Percentiles rank a stretch among this genome's conserved stretches.
These are phyloP conservation scores for Ligustrum vulgare DNA, from an alignment of 257 asterid genomes.

Conservation along the genomic window DNA sequence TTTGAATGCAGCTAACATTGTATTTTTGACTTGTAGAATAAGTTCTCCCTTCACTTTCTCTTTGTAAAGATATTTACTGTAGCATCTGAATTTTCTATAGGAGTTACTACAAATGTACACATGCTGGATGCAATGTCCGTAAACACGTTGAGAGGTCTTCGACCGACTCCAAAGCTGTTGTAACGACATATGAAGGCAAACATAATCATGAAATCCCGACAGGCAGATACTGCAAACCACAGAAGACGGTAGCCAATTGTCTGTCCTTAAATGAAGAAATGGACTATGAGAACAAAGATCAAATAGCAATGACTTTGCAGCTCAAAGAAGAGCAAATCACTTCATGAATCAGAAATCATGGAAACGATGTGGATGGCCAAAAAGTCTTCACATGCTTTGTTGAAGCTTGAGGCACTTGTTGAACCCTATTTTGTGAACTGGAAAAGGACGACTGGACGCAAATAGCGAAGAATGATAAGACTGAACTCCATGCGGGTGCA, in stretches of 20 bases:
- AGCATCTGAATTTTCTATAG: slow-evolving; percentile 35
- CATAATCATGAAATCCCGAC: slow-evolving; percentile 77
- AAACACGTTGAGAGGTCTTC: slow-evolving; percentile 95
- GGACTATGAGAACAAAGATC: slow-evolving; percentile 37
- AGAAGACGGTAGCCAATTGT: slow-evolving; percentile 32
- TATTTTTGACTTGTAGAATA: too few relatives aligned
- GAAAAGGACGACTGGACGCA: neutral
- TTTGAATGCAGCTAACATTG: neutral
- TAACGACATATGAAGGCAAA: slow-evolving; percentile 89
- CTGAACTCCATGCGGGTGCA: neutral
- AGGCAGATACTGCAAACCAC: slow-evolving; percentile 45
- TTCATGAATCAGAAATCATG: slow-evolving; percentile 28
- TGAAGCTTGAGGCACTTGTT: neutral
- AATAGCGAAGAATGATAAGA: neutral
- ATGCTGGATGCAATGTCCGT: slow-evolving; percentile 84
- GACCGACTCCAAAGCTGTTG: slow-evolving; percentile 73
- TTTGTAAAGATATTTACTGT: neutral
- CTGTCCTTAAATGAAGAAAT: slow-evolving; percentile 35
- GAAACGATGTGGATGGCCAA: neutral
- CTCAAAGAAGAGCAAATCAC: slow-evolving; percentile 61
- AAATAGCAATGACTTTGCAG: slow-evolving; percentile 45
- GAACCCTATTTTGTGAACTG: neutral
- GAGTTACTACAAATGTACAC: slow-evolving; percentile 91
- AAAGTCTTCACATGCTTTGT: neutral
- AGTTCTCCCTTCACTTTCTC: neutral